phyloP scores from a whole-genome alignment of 1,139 yeast species.

The Yamadazyma oceani region DNA sequence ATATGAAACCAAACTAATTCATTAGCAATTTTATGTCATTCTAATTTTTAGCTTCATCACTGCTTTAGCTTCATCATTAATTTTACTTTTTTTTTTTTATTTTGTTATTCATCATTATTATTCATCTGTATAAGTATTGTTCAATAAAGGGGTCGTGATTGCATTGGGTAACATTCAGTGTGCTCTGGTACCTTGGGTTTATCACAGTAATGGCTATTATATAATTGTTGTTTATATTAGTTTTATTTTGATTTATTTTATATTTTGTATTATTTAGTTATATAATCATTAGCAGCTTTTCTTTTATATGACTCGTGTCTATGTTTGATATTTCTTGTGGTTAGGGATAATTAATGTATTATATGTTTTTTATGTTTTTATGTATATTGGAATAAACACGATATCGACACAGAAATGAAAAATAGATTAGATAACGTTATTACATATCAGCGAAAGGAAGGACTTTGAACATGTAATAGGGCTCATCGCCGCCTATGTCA shows the following conservation, averaged over 20 bases:
- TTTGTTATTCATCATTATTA: conserved; percentile 1
- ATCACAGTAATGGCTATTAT: background rate
- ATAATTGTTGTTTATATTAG: conserved; percentile 1
- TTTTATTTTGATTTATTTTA: conserved; percentile 1
- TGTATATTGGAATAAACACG: no score
- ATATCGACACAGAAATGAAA: no score
- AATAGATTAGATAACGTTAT: no score
- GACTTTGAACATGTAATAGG: no score
- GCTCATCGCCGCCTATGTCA: background rate
- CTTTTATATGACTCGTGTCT: no score
- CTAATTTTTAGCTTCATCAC: no score
- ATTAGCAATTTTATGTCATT: no score
- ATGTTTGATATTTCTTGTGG: background rate
- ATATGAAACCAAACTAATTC: conserved; percentile 9
- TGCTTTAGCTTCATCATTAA: no score
- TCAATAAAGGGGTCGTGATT: background rate
- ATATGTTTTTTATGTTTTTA: no score
- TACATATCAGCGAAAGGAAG: no score
- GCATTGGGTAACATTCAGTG: conserved; percentile 1
- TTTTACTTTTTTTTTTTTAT: background rate
- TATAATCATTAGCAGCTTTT: background rate
- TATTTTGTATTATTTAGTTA: conserved; percentile 3
- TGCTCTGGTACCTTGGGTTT: background rate
- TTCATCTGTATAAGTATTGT: conserved; percentile 1
- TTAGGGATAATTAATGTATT: background rate